phyloP scores from a whole-genome alignment of 2,329 filamentous ascomycete genomes.

The Pestalotiopsis sp. region DNA sequence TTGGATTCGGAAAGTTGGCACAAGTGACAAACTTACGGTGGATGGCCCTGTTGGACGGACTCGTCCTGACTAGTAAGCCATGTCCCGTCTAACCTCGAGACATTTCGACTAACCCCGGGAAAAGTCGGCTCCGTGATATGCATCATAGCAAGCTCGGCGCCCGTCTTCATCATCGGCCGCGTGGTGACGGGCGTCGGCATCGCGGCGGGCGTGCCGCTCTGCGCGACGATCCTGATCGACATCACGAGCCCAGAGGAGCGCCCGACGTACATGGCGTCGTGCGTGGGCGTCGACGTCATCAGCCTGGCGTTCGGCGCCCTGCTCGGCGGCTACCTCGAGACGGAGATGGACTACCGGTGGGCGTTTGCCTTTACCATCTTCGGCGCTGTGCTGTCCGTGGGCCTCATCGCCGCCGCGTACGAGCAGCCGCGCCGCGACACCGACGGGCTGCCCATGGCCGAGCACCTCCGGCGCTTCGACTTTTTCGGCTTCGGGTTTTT shows the following conservation, averaged over 20 bases:
- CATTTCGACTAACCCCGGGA: neutral
- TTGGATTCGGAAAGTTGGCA: constrained; percentile 12
- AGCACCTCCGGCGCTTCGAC: constrained; percentile 12
- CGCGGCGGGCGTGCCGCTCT: constrained; percentile 11
- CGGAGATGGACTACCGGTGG: constrained; percentile 13
- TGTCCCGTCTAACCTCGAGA: neutral
- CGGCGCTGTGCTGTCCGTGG: constrained; percentile 9
- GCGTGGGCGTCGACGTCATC: constrained; percentile 13
- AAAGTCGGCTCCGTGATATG: constrained; percentile 12
- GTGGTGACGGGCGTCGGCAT: constrained; percentile 12
- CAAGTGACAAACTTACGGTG: constrained; percentile 10
- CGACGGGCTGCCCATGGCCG: constrained; percentile 2
- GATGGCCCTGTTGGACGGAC: constrained; percentile 8
- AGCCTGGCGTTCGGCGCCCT: constrained; percentile 13
- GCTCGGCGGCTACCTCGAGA: constrained; percentile 12
- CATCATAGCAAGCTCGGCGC: constrained; percentile 10
- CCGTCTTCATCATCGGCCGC: constrained; percentile 12
- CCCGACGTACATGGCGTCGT: constrained; percentile 12
- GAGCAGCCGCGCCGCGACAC: constrained; percentile 5
- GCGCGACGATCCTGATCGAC: constrained; percentile 11
- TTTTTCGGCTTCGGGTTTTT: constrained; percentile 12
- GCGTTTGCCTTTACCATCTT: constrained; percentile 13
- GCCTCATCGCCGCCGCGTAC: constrained; percentile 3
- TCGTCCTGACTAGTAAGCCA: constrained; percentile 7
- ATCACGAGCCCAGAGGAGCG: constrained; percentile 13